A percentile compares a stretch with the other conserved stretches of the same genome.
Evolutionary conservation across 306 rosid genomes (phyloP).

Genomic region (Senna tora): DNA sequence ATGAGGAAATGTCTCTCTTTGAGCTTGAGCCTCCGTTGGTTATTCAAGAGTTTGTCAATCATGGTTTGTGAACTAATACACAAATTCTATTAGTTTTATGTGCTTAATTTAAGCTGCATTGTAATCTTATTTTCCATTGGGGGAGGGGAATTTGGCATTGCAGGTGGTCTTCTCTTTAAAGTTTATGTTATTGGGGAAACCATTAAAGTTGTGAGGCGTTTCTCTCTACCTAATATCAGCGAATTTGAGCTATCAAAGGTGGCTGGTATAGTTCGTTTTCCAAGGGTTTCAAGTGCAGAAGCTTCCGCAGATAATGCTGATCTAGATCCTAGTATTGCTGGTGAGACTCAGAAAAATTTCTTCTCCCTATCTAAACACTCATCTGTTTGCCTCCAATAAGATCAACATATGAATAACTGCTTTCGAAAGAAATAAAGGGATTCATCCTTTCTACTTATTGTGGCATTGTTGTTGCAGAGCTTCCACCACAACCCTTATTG

Average conservation of each 20-base stretch:
- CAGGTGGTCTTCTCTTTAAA: slow-evolving; percentile 48
- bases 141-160: not conserved
- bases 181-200: slow-evolving; percentile 40
- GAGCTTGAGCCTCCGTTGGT: slow-evolving; percentile 46
- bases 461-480: slow-evolving; percentile 28
- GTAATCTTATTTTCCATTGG: not conserved
- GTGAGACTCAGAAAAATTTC: slow-evolving; percentile 26
- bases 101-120: not conserved
- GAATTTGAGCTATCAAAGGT: slow-evolving; percentile 37
- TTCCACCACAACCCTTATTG: slow-evolving; percentile 40
- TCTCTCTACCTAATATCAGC: slow-evolving; percentile 44
- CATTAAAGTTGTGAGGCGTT: slow-evolving; percentile 38
- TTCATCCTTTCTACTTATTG: slow-evolving; percentile 7
- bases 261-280: slow-evolving; percentile 34
- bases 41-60: slow-evolving; percentile 45
- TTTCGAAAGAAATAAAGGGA: not conserved
- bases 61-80: slow-evolving; percentile 36
- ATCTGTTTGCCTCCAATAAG: not conserved
- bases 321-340: slow-evolving; percentile 42
- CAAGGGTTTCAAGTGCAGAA: slow-evolving; percentile 43
- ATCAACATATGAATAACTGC: not conserved
- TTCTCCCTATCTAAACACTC: not conserved
- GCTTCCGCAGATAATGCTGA: slow-evolving; percentile 45
- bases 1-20: slow-evolving; percentile 39
- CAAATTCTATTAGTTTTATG: not conserved